phyloP scores from a whole-genome alignment of 352 stramenopile species.

The Globisporangium splendens region DNA sequence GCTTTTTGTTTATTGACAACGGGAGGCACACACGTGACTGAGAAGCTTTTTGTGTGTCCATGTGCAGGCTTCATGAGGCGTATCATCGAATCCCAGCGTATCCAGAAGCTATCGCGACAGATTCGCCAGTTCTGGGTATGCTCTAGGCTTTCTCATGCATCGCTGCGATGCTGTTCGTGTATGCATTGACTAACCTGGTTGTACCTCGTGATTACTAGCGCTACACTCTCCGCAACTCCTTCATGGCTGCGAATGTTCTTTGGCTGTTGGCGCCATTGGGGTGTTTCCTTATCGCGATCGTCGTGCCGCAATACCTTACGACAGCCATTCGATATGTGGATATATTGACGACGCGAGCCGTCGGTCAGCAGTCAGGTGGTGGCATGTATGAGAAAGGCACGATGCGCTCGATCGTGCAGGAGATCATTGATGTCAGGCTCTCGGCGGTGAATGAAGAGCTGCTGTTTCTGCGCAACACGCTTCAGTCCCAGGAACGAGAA shows the following conservation, averaged over 20 bases:
- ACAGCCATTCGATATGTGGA: constrained; percentile 69
- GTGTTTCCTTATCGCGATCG: constrained; percentile 68
- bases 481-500: constrained; percentile 54
- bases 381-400: constrained; percentile 41
- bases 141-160: not conserved
- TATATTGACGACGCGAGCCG: constrained; percentile 42
- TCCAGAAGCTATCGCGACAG: constrained; percentile 23
- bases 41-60: not conserved
- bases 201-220: constrained; percentile 11
- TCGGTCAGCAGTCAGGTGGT: constrained; percentile 21
- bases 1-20: too few species aligned
- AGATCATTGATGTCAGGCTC: constrained; percentile 70
- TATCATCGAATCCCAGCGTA: constrained; percentile 5
- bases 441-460: constrained; percentile 56
- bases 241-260: constrained; percentile 71
- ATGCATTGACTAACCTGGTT: not conserved
- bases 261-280: constrained; percentile 69
- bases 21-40: too few species aligned
- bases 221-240: constrained; percentile 55
- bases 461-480: constrained; percentile 36
- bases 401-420: constrained; percentile 60
- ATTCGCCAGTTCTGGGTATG: constrained; percentile 41
- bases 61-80: constrained; percentile 8
- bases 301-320: constrained; percentile 67
- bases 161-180: not conserved